phyloP scores from a whole-genome alignment of 2,329 filamentous ascomycete genomes.

The Neonectria faginata region DNA sequence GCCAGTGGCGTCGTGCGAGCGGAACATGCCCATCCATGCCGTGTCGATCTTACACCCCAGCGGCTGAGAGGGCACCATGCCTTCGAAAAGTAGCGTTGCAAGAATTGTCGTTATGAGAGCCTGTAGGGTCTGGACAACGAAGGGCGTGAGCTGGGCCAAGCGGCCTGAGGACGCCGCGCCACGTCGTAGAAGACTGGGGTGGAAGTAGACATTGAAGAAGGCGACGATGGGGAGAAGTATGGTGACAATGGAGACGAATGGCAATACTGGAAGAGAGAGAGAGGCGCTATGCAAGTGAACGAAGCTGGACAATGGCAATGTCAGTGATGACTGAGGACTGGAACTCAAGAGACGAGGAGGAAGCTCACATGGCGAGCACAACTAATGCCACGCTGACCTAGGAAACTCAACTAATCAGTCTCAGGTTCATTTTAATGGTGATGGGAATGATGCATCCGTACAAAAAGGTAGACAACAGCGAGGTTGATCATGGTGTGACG shows the following conservation, averaged over 20 bases:
- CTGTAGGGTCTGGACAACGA: conserved; percentile 57
- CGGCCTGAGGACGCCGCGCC: conserved; percentile 38
- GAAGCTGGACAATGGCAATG: conserved; percentile 45
- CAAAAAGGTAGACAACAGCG: conserved; percentile 48
- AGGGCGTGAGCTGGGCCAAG: conserved; percentile 44
- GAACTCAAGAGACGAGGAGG: background rate
- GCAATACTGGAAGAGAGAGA: conserved; percentile 56
- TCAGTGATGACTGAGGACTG: conserved; percentile 8
- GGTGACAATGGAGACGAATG: conserved; percentile 51
- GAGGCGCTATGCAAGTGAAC: conserved; percentile 53
- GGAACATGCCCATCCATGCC: conserved; percentile 67
- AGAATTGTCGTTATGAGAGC: conserved; percentile 57
- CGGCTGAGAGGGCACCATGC: conserved; percentile 48
- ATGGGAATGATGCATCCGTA: conserved; percentile 26
- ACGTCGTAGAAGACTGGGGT: conserved; percentile 48
- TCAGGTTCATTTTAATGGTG: too few species aligned
- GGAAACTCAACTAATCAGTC: background rate
- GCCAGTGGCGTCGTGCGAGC: conserved; percentile 58
- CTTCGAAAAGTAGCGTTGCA: conserved; percentile 57
- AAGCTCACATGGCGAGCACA: conserved; percentile 11
- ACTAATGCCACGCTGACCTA: conserved; percentile 6
- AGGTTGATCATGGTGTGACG: conserved; percentile 43
- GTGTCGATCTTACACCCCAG: conserved; percentile 66
- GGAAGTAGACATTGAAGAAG: conserved; percentile 52
- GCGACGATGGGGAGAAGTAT: conserved; percentile 56